Evolutionary conservation across 352 stramenopile species (phyloP), one percentile per base, ranked within the genome.

Genomic region (Pythium dissotocum): DNA sequence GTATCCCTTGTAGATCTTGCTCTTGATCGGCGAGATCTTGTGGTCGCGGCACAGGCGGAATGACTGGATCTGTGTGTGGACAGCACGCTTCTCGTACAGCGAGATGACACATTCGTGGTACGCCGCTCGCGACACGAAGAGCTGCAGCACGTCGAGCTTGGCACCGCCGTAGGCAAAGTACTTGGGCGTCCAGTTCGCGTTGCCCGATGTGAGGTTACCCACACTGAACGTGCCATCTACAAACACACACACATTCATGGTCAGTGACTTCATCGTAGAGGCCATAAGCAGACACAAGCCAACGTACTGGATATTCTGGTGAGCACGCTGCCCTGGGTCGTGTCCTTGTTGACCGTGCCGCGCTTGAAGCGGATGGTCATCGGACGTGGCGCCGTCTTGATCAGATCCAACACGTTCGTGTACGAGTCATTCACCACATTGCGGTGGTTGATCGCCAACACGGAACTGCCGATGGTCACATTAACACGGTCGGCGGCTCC

Each of bases 1-100:
- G 49, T 93, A 94, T 33, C 85, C 83, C 67, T 93, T 94, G 80
- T 94, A 94, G 64, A 94, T 94, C 69, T 94, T 94, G 80, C 73
- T 89, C 70, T 93, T 93, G 73, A 93, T 91, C 16, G 84, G 84
- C 35, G 84, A 91, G 62, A 92, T 88, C 53, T 94, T 92, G 82
- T 94, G 86, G 72, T 94, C 86, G 55, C 80, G 77, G 54, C 85
- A 93, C 49, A 94, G 65, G 0, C 86, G 82, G 77, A 94, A 94
- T 8, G 84, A 91, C 65, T 93, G 86, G 62, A 94, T 94, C 75
- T 90, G 82, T 33, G 84, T 93, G 67, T 90, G 85, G 24, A 94
- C 84, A 14, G 81, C 71, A 38, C 86, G 83, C 71, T 93, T 94
- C 70, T 94, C 86, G 63, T 94, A 94, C 54, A 94, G 71, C 57